Evolutionary conservation across 148 eudicot species (phyloP).

Genomic region (Chenopodium album): DNA sequence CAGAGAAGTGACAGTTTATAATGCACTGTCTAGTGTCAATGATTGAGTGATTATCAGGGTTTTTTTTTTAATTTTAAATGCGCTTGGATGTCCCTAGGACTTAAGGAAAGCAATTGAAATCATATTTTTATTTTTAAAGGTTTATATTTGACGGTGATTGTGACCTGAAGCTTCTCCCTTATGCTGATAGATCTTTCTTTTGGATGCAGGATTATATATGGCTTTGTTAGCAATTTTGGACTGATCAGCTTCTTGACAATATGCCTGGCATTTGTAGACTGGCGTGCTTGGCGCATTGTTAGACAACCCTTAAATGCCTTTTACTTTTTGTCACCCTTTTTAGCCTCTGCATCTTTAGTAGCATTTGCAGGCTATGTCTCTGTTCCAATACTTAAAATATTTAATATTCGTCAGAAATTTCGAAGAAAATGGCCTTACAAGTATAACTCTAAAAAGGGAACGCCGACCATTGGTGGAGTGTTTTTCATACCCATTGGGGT

Average conservation of each 20-base stretch:
- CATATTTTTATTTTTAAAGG: neutral
- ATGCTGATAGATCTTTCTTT: neutral
- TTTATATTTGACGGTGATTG: neutral
- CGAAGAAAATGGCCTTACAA: conserved; percentile 51
- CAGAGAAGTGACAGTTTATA: neutral
- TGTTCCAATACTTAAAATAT: conserved; percentile 63
- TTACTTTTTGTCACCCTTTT: conserved; percentile 69
- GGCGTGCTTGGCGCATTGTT: conserved; percentile 86
- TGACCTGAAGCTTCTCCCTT: conserved; percentile 6
- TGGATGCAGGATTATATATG: conserved; percentile 68
- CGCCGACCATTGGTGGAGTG: conserved; percentile 83
- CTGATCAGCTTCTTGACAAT: conserved; percentile 55
- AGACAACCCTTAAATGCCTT: conserved; percentile 71
- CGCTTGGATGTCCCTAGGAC: neutral
- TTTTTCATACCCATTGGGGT: conserved; percentile 82
- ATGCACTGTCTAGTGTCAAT: no score
- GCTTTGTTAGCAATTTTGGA: conserved; percentile 64
- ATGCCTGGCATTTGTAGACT: conserved; percentile 67
- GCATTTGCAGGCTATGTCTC: conserved; percentile 72
- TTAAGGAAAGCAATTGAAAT: neutral
- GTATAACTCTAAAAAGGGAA: conserved; percentile 57
- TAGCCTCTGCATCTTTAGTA: conserved; percentile 55
- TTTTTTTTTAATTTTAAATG: no score
- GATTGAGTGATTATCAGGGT: no score
- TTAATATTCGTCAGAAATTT: conserved; percentile 49